Evolutionary conservation across 2,329 filamentous ascomycete genomes (phyloP).

Genomic region (Alternaria postmessia): DNA sequence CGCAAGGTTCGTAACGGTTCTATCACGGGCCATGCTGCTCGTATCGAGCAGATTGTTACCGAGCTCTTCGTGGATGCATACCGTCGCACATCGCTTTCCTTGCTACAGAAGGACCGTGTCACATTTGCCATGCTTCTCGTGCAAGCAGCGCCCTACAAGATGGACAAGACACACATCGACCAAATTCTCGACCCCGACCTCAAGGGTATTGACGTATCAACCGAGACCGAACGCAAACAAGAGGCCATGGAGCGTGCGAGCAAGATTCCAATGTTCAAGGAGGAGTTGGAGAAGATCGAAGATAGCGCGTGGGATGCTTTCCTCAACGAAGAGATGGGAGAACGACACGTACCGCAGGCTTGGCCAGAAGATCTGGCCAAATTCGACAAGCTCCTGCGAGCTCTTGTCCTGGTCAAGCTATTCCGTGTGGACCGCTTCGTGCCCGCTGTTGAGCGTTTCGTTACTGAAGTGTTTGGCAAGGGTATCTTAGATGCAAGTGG

Average conservation of each 20-base stretch:
- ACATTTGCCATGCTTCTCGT: constrained; percentile 94
- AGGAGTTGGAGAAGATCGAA: constrained; percentile 70
- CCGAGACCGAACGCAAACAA: constrained; percentile 68
- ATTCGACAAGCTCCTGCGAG: constrained; percentile 79
- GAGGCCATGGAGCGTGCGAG: constrained; percentile 73
- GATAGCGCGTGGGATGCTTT: constrained; percentile 79
- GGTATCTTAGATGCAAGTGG: constrained; percentile 84
- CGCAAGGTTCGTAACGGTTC: constrained; percentile 78
- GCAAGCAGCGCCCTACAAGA: constrained; percentile 93
- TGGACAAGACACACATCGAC: constrained; percentile 91
- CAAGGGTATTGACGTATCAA: constrained; percentile 80
- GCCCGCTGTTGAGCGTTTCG: constrained; percentile 90
- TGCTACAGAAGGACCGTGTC: constrained; percentile 93
- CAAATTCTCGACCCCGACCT: constrained; percentile 80
- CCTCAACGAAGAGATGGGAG: constrained; percentile 83
- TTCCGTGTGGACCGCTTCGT: constrained; percentile 97
- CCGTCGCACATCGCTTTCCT: constrained; percentile 88
- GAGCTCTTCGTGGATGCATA: constrained; percentile 92
- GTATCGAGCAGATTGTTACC: constrained; percentile 88
- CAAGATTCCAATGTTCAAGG: constrained; percentile 76
- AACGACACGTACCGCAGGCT: constrained; percentile 79
- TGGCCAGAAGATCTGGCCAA: constrained; percentile 72
- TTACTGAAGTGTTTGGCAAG: constrained; percentile 82
- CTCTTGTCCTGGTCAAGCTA: constrained; percentile 90
- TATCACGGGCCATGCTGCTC: constrained; percentile 76